Evolutionary conservation across 2,329 filamentous ascomycete species (phyloP), one percentile per base, ranked within the genome.

Genomic region (Tolypocladium inflatum): DNA sequence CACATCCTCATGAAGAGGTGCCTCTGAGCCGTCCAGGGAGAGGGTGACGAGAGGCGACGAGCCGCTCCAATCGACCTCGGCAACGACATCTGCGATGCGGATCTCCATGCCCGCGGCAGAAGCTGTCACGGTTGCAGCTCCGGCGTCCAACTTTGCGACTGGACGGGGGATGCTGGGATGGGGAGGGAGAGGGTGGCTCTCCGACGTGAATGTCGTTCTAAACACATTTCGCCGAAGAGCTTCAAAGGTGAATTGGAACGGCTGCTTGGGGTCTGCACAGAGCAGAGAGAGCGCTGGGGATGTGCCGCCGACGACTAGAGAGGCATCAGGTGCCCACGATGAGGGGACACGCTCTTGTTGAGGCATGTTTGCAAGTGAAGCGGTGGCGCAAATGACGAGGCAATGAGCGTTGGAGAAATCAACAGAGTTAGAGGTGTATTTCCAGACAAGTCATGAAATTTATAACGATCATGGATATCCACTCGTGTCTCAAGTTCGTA

Each of bases 161-260:
- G 58, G 52, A 21, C 55, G 74, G 9, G 68, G 69, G 6, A 82
- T 77, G 57, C 84, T 87, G 9, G 86, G 86, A 64, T 83, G 83
- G 1, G 86, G 86, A 35, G 87, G 84, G 2, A 88, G 67, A 8
- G 82, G 82, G 64, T 89, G 86, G 2, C 77, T 76, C 17, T 76
- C 65, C 0, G 86, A 86, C 1, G 80, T 79, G 66, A 89, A 89
- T 0, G 84, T 86, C 1, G 86, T 87, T 48, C 86, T 77, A 71
- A 89, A 90, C 19, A 89, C 73, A 55, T 85, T 86, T 23, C 79
- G 74, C 19, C 80, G 78, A 37, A 90, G 64, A 0, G 81, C 77
- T 66, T 89, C 82, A 61, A 90, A 88, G 0, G 76, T 76, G 66
- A 89, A 90, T 19, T 77, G 70, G 59, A 83, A 82, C 0, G 75